phyloP scores from a whole-genome alignment of 108 stramenopile species.

The Nitzschia putrida region DNA sequence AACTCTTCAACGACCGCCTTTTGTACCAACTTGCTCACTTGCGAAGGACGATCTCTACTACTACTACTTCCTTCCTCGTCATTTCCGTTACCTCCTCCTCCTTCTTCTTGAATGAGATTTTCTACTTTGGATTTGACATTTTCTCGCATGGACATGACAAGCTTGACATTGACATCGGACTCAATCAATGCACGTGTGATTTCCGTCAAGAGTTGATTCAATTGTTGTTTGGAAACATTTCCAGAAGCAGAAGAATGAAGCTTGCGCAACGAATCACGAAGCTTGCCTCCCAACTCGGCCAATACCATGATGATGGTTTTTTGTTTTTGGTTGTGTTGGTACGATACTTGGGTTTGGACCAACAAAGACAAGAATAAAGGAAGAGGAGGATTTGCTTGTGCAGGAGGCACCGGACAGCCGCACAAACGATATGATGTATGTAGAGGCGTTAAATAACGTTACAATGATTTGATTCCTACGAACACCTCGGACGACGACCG shows the following conservation, averaged over 20 bases:
- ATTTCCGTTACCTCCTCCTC: constrained; percentile 15
- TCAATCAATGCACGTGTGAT: constrained; percentile 91
- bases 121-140: constrained; percentile 78
- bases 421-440: no score
- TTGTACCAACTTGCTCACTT: constrained; percentile 73
- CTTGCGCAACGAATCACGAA: constrained; percentile 87
- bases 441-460: no score
- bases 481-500: no score
- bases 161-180: constrained; percentile 93
- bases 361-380: no score
- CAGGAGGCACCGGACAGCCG: no score
- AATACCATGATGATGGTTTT: constrained; percentile 95
- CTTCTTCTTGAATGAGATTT: constrained; percentile 42
- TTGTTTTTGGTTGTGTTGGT: no score
- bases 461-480: no score
- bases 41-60: not conserved
- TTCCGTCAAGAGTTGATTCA: constrained; percentile 80
- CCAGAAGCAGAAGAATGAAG: constrained; percentile 66
- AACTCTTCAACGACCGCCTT: constrained; percentile 92
- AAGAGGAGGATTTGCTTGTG: no score
- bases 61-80: constrained; percentile 3
- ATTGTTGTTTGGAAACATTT: constrained; percentile 68
- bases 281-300: constrained; percentile 92
- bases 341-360: no score
- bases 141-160: constrained; percentile 75